A percentile compares a stretch with the other conserved stretches of the same genome.
Evolutionary conservation across 2,329 filamentous ascomycete genomes (phyloP).

Genomic region (Trichoderma lentiforme): DNA sequence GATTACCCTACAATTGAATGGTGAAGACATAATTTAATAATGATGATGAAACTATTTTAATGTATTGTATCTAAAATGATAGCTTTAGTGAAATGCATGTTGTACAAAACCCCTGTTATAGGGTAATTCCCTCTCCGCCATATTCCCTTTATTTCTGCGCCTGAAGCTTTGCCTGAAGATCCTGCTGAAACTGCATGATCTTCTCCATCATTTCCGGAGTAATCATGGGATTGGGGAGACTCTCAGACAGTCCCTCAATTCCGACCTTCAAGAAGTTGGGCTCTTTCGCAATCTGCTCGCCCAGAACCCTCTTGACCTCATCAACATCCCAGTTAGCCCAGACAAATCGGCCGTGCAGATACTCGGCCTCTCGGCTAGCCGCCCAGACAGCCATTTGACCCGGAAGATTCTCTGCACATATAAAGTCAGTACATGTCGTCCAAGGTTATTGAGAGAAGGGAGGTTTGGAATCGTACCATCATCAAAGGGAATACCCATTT

Average conservation of each 20-base stretch:
- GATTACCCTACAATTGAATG: neutral
- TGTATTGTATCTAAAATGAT: neutral
- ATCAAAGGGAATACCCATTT: slow-evolving; percentile 15
- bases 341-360: slow-evolving; percentile 39
- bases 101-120: neutral
- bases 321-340: slow-evolving; percentile 42
- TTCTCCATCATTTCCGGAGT: neutral
- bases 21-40: neutral
- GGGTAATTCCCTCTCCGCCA: neutral
- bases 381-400: slow-evolving; percentile 39
- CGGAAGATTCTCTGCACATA: slow-evolving; percentile 8
- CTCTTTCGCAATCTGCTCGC: slow-evolving; percentile 18
- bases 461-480: neutral
- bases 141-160: neutral
- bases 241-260: slow-evolving; percentile 13
- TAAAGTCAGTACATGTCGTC: neutral
- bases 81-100: neutral
- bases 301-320: slow-evolving; percentile 18
- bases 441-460: neutral
- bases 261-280: slow-evolving; percentile 16
- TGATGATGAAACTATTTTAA: neutral
- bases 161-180: neutral
- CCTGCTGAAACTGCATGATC: neutral
- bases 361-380: slow-evolving; percentile 36
- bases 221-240: neutral